Evolutionary conservation across 2,329 filamentous ascomycete genomes (phyloP), one percentile per base, ranked within the genome.

Genomic region (Xylaria sp.): DNA sequence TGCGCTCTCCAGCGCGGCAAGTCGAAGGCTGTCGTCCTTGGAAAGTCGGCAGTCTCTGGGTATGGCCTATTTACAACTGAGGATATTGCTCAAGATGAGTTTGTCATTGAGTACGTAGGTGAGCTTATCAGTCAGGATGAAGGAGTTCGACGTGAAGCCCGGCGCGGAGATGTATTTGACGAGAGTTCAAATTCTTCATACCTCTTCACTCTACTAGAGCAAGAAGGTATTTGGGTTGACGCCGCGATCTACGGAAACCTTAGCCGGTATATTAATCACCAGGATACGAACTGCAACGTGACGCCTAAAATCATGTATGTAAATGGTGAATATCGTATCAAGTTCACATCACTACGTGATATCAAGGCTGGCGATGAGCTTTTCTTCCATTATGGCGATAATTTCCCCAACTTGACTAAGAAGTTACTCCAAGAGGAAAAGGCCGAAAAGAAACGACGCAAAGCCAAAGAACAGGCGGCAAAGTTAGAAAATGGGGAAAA

Each of bases 251-350:
- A 91, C 71, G 93, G 93, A 59, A 96, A 95, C 77, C 90, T 94
- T 71, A 90, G 91, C 55, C 89, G 93, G 3, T 96, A 94, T 80
- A 93, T 96, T 78, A 96, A 97, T 78, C 92, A 95, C 74, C 90
- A 91, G 16, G 84, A 85, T 1, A 65, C 71, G 37, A 78, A 91
- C 63, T 90, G 90, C 76, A 88, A 90, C 71, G 87, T 89, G 68
- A 85, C 83, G 18, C 87, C 92, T 1, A 87, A 87, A 66, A 90
- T 93, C 62, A 79, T 91, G 18, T 88, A 93, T 60, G 92, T 93
- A 66, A 93, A 93, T 74, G 90, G 91, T 27, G 90, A 92, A 69
- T 91, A 91, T 73, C 88, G 93, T 16, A 93, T 96, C 77, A 91
- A 90, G 53, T 91, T 96, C 74, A 89, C 87, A 55, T 92, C 92